These are phyloP conservation scores for Biscogniauxia marginata DNA, from an alignment of 2,329 filamentous ascomycete species.

Conservation along the genomic window DNA sequence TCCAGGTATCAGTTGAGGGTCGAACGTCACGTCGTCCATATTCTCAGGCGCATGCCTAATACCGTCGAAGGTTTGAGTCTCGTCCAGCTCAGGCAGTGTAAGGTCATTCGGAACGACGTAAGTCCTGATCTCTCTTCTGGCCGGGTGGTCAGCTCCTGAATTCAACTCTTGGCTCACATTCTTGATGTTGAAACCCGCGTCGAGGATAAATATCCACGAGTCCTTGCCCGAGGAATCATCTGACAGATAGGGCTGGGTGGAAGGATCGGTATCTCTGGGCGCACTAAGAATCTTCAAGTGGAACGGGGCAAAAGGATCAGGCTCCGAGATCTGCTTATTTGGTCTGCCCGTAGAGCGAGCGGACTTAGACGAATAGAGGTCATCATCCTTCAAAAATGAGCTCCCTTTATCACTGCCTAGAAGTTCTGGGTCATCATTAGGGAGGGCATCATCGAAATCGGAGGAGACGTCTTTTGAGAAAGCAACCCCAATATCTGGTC, in stretches of 20 bases:
- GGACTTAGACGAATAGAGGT: not conserved
- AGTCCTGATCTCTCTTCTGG: not conserved
- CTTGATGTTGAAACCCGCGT: not conserved
- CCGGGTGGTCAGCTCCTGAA: not conserved
- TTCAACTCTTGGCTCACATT: not conserved
- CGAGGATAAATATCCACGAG: constrained; percentile 1
- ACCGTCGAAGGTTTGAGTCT: not conserved
- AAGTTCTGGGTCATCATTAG: not conserved
- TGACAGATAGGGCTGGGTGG: not conserved
- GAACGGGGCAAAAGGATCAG: not conserved
- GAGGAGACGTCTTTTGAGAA: not conserved
- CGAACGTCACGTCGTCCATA: not conserved
- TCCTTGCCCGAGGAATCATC: not conserved
- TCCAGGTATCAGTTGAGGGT: not conserved
- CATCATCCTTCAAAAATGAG: not conserved
- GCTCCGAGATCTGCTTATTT: not conserved
- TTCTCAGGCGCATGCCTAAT: not conserved
- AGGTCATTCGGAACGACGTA: not conserved
- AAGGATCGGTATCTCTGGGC: not conserved
- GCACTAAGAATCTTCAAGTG: not conserved
- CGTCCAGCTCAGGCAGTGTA: not conserved
- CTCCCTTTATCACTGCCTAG: not conserved
- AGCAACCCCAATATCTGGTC: not conserved
- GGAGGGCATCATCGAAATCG: not conserved
- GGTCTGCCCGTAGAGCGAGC: not conserved